These are phyloP conservation scores for Ganoderma meredithae DNA, from an alignment of 1,284 basidiomycete genomes.

Conservation along the genomic window DNA sequence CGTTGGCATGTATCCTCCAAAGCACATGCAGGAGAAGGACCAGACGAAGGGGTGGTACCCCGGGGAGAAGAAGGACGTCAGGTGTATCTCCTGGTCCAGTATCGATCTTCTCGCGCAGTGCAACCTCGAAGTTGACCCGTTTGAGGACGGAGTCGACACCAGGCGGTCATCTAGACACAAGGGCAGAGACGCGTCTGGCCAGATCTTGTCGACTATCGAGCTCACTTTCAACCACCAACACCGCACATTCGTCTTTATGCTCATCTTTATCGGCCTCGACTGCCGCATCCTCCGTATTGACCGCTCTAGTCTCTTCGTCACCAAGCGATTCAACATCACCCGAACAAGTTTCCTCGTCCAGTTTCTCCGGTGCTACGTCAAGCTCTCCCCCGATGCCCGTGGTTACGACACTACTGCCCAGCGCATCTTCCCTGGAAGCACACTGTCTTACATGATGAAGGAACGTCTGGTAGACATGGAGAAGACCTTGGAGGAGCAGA, in stretches of 20 bases:
- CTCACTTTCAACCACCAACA: conserved; percentile 21
- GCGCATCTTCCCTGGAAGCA: neutral
- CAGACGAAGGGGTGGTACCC: neutral
- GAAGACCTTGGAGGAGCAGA: neutral
- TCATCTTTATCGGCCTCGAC: neutral
- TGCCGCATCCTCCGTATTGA: conserved; percentile 25
- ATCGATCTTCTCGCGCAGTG: conserved; percentile 22
- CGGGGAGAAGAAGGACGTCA: neutral
- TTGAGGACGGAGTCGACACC: conserved; percentile 5
- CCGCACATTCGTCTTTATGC: conserved; percentile 11
- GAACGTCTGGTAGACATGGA: neutral
- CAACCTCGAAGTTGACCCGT: conserved; percentile 18
- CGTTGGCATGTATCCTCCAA: conserved; percentile 12
- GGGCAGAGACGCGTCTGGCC: conserved; percentile 13
- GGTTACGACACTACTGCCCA: conserved; percentile 23
- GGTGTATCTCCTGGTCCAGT: conserved; percentile 12
- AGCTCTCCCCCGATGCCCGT: neutral
- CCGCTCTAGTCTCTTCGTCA: conserved; percentile 18
- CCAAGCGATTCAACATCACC: conserved; percentile 24
- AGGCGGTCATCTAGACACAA: neutral
- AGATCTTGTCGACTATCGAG: conserved; percentile 19
- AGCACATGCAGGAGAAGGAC: neutral
- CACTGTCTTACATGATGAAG: too few species aligned
- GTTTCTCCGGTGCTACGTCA: conserved; percentile 26
- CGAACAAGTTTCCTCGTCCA: conserved; percentile 10